phyloP scores from a whole-genome alignment of 495 filamentous ascomycete species.

The Penicillium verhagenii region DNA sequence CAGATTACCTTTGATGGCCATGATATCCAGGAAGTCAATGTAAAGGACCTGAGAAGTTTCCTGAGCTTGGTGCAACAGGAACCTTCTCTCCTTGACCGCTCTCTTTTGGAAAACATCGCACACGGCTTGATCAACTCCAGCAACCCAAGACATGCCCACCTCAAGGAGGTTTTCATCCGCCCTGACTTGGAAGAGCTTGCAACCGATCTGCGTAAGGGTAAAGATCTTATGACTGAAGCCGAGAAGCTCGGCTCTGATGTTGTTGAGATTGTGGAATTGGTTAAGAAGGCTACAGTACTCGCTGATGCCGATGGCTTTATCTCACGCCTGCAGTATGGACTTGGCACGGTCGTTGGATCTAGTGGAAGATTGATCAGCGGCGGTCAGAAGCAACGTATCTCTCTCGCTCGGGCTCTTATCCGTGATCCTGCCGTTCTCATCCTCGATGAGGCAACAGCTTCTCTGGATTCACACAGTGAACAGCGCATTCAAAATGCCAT shows the following conservation, averaged over 20 bases:
- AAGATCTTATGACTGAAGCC: slow-evolving; percentile 33
- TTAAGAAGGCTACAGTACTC: slow-evolving; percentile 36
- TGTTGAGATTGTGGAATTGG: slow-evolving; percentile 40
- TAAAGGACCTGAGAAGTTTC: slow-evolving; percentile 53
- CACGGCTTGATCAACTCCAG: slow-evolving; percentile 62
- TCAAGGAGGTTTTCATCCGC: slow-evolving; percentile 33
- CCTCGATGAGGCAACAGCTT: slow-evolving; percentile 76
- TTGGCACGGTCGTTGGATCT: slow-evolving; percentile 52
- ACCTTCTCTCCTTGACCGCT: slow-evolving; percentile 60
- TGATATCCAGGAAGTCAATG: slow-evolving; percentile 54
- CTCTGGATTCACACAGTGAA: slow-evolving; percentile 54
- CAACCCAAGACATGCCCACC: slow-evolving; percentile 40
- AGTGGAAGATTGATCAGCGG: slow-evolving; percentile 60
- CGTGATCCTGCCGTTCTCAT: slow-evolving; percentile 80
- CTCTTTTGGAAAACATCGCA: slow-evolving; percentile 68
- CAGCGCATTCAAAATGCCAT: slow-evolving; percentile 52
- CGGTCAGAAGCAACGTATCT: slow-evolving; percentile 63
- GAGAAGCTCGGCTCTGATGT: slow-evolving; percentile 27
- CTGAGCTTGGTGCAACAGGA: slow-evolving; percentile 69
- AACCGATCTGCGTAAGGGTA: slow-evolving; percentile 31
- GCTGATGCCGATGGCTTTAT: slow-evolving; percentile 49
- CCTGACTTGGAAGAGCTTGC: slow-evolving; percentile 34
- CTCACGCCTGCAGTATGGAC: slow-evolving; percentile 46
- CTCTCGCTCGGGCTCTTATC: slow-evolving; percentile 70
- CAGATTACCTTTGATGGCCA: slow-evolving; percentile 52